These are phyloP conservation scores for Taphrina pruni DNA, from an alignment of 1,139 yeast species.

Conservation along the genomic window DNA sequence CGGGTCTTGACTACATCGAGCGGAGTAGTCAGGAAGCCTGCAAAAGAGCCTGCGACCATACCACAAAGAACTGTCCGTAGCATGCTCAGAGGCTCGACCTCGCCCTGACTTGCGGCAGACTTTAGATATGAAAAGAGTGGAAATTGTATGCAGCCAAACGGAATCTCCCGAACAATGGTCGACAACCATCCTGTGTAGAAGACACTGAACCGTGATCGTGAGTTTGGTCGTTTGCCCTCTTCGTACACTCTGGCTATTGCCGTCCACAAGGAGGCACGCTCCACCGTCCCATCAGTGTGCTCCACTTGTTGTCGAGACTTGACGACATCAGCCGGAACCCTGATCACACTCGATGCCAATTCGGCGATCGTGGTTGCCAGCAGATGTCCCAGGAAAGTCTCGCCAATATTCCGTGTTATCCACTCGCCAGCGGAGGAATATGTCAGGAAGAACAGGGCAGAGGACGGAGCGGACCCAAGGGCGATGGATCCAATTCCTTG, in stretches of 20 bases:
- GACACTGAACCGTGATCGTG: conserved; percentile 63
- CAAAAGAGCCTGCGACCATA: conserved; percentile 91
- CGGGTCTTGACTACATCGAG: conserved; percentile 90
- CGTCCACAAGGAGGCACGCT: conserved; percentile 10
- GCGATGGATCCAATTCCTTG: conserved; percentile 92
- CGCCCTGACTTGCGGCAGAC: conserved; percentile 57
- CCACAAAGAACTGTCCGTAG: conserved; percentile 92
- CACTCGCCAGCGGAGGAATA: conserved; percentile 62
- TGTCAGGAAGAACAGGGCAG: conserved; percentile 84
- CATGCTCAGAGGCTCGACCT: conserved; percentile 58
- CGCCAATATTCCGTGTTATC: conserved; percentile 2
- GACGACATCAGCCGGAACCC: conserved; percentile 96
- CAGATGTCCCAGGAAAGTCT: conserved; percentile 27
- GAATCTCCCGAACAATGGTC: conserved; percentile 91
- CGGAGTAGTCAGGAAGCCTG: conserved; percentile 94
- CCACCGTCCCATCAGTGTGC: conserved; percentile 63
- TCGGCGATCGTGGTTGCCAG: conserved; percentile 89
- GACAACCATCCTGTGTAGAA: conserved; percentile 92
- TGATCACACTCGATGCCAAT: conserved; percentile 84
- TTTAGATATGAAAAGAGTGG: conserved; percentile 89
- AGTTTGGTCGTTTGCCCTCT: conserved; percentile 26
- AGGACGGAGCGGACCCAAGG: conserved; percentile 87
- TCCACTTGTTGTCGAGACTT: conserved; percentile 75
- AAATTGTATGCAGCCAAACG: conserved; percentile 92
- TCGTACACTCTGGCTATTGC: conserved; percentile 27